Evolutionary conservation across 257 asterid genomes (phyloP).

Genomic region (Salvia hispanica): DNA sequence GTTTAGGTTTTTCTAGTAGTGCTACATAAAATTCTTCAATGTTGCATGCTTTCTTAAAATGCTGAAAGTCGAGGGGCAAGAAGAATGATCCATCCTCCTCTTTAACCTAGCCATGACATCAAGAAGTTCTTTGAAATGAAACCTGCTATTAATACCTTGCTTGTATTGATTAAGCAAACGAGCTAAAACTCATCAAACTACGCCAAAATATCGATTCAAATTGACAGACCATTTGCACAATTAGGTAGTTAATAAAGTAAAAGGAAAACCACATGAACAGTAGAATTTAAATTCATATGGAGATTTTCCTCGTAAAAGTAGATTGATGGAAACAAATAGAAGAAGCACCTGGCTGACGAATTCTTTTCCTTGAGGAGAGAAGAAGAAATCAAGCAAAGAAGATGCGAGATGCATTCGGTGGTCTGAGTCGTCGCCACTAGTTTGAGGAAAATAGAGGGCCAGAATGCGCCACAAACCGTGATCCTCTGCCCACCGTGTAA

Average conservation of each 20-base stretch:
- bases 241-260: neutral
- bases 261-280: neutral
- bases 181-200: slow-evolving; percentile 16
- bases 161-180: neutral
- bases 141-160: neutral
- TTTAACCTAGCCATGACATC: slow-evolving; percentile 58
- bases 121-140: slow-evolving; percentile 13
- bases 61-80: slow-evolving; percentile 78
- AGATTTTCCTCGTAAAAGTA: neutral
- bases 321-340: neutral
- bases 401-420: slow-evolving; percentile 56
- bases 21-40: slow-evolving; percentile 52
- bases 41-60: slow-evolving; percentile 61
- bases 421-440: slow-evolving; percentile 52
- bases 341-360: slow-evolving; percentile 59
- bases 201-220: slow-evolving; percentile 2
- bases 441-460: slow-evolving; percentile 57
- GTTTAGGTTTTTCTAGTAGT: slow-evolving; percentile 73
- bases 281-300: neutral
- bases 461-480: slow-evolving; percentile 48
- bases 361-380: slow-evolving; percentile 49
- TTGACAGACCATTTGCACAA: neutral
- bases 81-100: slow-evolving; percentile 59
- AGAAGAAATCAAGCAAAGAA: slow-evolving; percentile 65
- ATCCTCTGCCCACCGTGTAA: slow-evolving; percentile 29